These are phyloP conservation scores for Cudoniella acicularis DNA, from an alignment of 495 filamentous ascomycete genomes.

Conservation along the genomic window DNA sequence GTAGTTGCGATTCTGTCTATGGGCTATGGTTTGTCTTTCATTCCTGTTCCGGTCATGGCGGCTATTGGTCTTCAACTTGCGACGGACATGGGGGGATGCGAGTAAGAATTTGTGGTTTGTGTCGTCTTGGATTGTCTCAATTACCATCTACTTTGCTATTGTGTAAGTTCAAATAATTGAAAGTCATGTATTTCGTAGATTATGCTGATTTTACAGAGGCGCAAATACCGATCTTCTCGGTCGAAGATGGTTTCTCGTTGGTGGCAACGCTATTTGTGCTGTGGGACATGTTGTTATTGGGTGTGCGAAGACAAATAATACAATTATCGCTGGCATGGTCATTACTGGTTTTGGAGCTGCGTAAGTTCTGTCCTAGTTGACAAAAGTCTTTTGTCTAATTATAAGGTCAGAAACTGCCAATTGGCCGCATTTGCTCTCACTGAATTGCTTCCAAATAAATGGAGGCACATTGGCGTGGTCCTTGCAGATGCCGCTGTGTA, in stretches of 20 bases:
- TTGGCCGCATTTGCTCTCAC: slow-evolving; percentile 34
- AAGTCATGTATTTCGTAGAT: background rate
- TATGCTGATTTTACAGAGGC: background rate
- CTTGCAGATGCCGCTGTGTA: slow-evolving; percentile 30
- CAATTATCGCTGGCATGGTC: slow-evolving; percentile 26
- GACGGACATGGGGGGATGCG: slow-evolving; percentile 4
- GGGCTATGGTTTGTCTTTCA: slow-evolving; percentile 7
- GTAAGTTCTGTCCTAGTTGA: background rate
- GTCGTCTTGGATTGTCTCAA: background rate
- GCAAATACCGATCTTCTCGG: slow-evolving; percentile 29
- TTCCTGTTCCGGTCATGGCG: slow-evolving; percentile 2
- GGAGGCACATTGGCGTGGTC: slow-evolving; percentile 29
- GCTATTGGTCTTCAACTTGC: slow-evolving; percentile 2
- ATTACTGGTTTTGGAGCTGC: slow-evolving; percentile 27
- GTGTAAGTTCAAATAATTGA: background rate
- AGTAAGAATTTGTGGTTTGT: background rate
- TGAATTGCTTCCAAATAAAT: slow-evolving; percentile 37
- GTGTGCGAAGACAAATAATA: slow-evolving; percentile 14
- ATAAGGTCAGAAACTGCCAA: slow-evolving; percentile 19
- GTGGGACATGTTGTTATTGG: slow-evolving; percentile 26
- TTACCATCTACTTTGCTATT: slow-evolving; percentile 24
- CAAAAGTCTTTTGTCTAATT: background rate
- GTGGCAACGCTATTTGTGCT: slow-evolving; percentile 4
- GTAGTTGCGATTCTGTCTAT: slow-evolving; percentile 6
- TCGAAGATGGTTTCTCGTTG: slow-evolving; percentile 23